Evolutionary conservation across 371 early-diverging fungal genomes (phyloP), one percentile per base, ranked within the genome.

Genomic region (Mucor mucedo): DNA sequence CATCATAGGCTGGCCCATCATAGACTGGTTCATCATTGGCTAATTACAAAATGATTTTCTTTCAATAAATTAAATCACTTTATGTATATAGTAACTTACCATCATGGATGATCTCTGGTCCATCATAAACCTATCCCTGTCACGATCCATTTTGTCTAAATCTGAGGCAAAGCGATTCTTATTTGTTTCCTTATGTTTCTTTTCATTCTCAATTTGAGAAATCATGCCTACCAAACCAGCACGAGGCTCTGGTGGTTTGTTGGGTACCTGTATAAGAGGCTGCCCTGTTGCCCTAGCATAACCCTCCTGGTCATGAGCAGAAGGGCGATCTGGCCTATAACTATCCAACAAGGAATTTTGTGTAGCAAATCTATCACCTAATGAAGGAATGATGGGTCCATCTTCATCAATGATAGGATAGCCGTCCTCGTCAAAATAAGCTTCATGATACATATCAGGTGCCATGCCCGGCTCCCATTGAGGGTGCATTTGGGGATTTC

Each of bases 171-270:
- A 48, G 16, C 70, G 62, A 39, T 57, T 61, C 30, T 73, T 73
- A 21, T 56, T 65, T 6, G 69, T 16, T 10, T 76, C 73, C 41
- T 73, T 74, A 41, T 70, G 69, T 33, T 75, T 73, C 44, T 71
- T 76, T 40, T 74, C 76, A 42, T 76, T 64, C 42, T 81, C 81
- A 21, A 78, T 58, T 52, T 78, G 81, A 5, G 81, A 76, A 29
- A 81, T 81, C 73, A 78, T 71, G 32, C 80, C 80, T 3, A 82
- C 71, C 8, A 82, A 48, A 42, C 82, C 82, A 38, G 78, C 64
- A 27, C 74, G 74, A 30, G 79, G 79, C 55, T 73, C 72, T 16
- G 70, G 63, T 2, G 71, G 75, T 52, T 78, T 82, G 47, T 68
- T 69, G 2, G 76, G 75, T 2, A 79, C 57, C 41, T 76, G 71